Base-by-base conservation (phyloP, 495 filamentous ascomycete genomes). In the Penicillium psychrofluorescens region DNA sequence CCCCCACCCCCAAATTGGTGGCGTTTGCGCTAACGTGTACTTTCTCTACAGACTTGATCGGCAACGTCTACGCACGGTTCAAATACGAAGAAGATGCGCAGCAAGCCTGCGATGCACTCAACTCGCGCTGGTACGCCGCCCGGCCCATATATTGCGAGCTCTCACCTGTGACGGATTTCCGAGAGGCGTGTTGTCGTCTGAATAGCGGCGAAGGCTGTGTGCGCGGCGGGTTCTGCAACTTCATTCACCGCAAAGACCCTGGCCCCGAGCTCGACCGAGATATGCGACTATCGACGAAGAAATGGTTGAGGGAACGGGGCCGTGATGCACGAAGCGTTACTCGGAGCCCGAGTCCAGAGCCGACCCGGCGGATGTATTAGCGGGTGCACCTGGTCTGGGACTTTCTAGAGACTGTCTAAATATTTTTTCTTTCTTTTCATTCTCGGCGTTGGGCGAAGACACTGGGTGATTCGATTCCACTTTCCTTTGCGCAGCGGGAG, bases 61-160 rank as follows among this genome's bases (percentile, higher is more conserved):
- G 92, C 60, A 98, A 98, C 69, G 92, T 98, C 55, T 98, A 98
- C 76, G 92, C 92, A 22, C 89, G 92, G 48, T 98, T 98, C 84
- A 98, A 98, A 71, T 98, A 97, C 80, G 92, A 98, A 77, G 92
- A 98, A 71, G 82, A 82, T 43, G 92, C 92, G 9, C 90, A 96
- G 61, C 74, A 75, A 30, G 92, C 92, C 49, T 96, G 91, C 77
- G 94, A 98, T 67, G 82, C 81, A 27, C 80, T 97, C 44, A 98
- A 97, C 67, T 81, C 75, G 16, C 84, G 92, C 59, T 98, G 92
- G 92, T 97, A 98, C 69, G 92, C 92, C 47, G 92, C 87, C 34
- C 81, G 92, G 43, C 92, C 92, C 36, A 94, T 98, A 62, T 98
- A 98, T 71, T 96, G 91, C 80, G 92, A 98, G 62, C 70, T 98